Base-by-base conservation (phyloP, 768 basidiomycete species). In the Amanita muscaria region DNA sequence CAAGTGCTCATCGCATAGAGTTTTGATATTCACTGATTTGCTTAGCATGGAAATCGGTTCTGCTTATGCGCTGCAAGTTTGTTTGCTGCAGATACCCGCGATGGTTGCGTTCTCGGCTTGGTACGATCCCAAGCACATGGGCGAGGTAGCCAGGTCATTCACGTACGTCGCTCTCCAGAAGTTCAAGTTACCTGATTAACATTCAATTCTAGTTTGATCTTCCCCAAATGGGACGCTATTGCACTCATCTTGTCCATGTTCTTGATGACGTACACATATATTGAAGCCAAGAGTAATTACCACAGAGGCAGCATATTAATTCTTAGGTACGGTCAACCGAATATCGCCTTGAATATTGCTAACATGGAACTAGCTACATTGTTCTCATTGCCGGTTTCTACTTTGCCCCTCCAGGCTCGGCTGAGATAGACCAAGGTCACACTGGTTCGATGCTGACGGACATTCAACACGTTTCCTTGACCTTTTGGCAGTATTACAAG, bases 51-150 rank as follows among this genome's bases (percentile, higher is more conserved):
- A 98, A 65, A 98, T 99, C 55, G 96, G 96, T 11, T 98, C 96
- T 1, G 96, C 96, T 3, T 99, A 99, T 63, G 96, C 96, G 4
- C 73, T 99, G 2, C 96, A 99, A 64, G 96, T 99, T 12, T 99
- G 96, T 62, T 71, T 99, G 42, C 73, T 99, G 11, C 96, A 99
- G 63, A 91, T 98, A 24, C 96, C 96, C 2, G 90, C 92, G 2
- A 98, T 99, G 94, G 91, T 99, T 11, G 94, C 91, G 0, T 98
- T 99, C 64, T 92, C 90, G 15, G 94, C 93, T 4, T 91, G 88
- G 78, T 96, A 93, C 57, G 81, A 83, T 43, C 88, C 90, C 0
- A 76, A 78, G 27, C 77, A 79, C 56, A 83, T 94, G 77, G 91
- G 91, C 6, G 77, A 87, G 61, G 78, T 80, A 32, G 83, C 91